Percentiles rank a stretch among this genome's conserved stretches.
phyloP scores from a whole-genome alignment of 2,329 filamentous ascomycete genomes.

The Arthrobotrys megalospora region DNA sequence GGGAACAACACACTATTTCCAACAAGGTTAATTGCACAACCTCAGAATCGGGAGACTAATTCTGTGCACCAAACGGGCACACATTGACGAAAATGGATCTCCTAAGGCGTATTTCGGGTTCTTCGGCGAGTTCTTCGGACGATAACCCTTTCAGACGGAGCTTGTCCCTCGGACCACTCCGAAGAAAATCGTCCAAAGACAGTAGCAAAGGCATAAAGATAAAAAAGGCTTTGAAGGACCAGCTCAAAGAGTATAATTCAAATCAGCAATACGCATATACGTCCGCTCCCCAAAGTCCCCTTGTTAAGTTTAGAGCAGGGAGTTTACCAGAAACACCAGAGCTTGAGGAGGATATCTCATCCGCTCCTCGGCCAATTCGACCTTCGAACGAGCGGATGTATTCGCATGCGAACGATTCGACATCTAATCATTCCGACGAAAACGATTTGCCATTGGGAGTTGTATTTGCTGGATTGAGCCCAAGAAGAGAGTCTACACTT shows the following conservation, averaged over 20 bases:
- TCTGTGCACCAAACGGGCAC: not conserved
- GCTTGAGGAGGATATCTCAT: conserved; percentile 28
- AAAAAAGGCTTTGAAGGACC: conserved; percentile 41
- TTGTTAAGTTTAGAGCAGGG: conserved; percentile 29
- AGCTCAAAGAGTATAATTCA: conserved; percentile 42
- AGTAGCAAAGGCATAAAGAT: conserved; percentile 36
- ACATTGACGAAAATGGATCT: conserved; percentile 41
- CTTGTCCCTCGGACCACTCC: conserved; percentile 41
- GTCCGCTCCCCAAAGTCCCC: conserved; percentile 48
- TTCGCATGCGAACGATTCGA: conserved; percentile 39
- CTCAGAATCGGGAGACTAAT: conserved; percentile 3
- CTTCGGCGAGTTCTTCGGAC: conserved; percentile 46
- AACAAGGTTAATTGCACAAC: conserved; percentile 1
- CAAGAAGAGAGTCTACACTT: conserved; percentile 40
- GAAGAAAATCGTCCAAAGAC: conserved; percentile 54
- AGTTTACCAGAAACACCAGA: conserved; percentile 24
- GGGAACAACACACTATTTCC: conserved; percentile 32
- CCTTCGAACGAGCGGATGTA: conserved; percentile 35
- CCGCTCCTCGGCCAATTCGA: conserved; percentile 23
- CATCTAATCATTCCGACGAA: conserved; percentile 48
- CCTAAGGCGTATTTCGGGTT: conserved; percentile 56
- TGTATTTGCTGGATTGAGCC: conserved; percentile 52
- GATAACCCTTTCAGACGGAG: conserved; percentile 41
- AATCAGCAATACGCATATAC: conserved; percentile 36
- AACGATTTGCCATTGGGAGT: conserved; percentile 44